These are phyloP conservation scores for Phytophthora cajani DNA, from an alignment of 352 stramenopile species.

Conservation along the genomic window DNA sequence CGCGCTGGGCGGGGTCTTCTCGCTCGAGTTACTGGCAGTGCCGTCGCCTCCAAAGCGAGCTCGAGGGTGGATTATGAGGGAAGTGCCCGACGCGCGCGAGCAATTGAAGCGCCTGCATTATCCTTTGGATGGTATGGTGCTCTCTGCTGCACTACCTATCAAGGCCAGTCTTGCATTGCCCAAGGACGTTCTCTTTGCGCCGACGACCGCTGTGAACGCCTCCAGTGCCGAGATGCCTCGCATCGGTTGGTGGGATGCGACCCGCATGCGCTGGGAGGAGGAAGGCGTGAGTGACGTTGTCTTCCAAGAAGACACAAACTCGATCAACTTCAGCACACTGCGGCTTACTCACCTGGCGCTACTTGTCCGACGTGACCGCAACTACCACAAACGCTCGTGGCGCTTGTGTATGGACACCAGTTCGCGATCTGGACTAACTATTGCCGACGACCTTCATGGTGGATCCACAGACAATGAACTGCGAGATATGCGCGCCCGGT, in stretches of 20 bases:
- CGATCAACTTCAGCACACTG: slow-evolving; percentile 77
- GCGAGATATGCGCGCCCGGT: slow-evolving; percentile 38
- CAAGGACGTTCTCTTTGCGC: slow-evolving; percentile 56
- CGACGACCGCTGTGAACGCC: neutral
- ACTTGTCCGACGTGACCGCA: slow-evolving; percentile 71
- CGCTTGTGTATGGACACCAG: slow-evolving; percentile 65
- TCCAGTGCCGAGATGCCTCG: slow-evolving; percentile 36
- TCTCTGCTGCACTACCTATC: slow-evolving; percentile 68
- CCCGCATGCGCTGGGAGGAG: slow-evolving; percentile 65
- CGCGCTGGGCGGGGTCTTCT: slow-evolving; percentile 71
- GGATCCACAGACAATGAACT: slow-evolving; percentile 11
- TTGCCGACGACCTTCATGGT: slow-evolving; percentile 9
- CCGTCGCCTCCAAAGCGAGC: slow-evolving; percentile 72
- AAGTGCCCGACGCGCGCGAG: slow-evolving; percentile 60
- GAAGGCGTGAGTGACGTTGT: slow-evolving; percentile 77
- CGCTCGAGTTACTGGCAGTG: slow-evolving; percentile 72
- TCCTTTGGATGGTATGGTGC: slow-evolving; percentile 76
- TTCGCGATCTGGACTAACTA: slow-evolving; percentile 9
- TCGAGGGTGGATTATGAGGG: slow-evolving; percentile 80
- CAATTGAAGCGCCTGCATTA: slow-evolving; percentile 76
- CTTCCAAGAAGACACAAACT: slow-evolving; percentile 62
- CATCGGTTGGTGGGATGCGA: slow-evolving; percentile 74
- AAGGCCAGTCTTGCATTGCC: slow-evolving; percentile 68
- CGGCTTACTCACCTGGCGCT: slow-evolving; percentile 77
- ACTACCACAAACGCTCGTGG: slow-evolving; percentile 75